Evolutionary conservation across 2,329 filamentous ascomycete species (phyloP).

Genomic region (Triangularia setosa): DNA sequence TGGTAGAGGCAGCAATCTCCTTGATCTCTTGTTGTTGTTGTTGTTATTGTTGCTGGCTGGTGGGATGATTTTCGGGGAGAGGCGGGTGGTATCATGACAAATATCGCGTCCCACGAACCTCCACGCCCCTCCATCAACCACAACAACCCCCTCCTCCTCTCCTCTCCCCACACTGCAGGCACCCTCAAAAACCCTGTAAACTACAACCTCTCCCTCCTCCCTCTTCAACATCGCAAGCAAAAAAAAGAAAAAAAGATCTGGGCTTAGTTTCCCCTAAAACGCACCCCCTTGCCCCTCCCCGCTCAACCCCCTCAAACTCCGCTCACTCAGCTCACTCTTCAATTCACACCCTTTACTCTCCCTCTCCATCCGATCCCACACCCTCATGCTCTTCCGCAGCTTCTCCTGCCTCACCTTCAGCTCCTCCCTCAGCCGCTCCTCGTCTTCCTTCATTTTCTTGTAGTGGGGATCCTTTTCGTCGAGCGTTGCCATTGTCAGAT

Average conservation of each 20-base stretch:
- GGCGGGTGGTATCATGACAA: too few relatives aligned
- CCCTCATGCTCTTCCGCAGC: constrained; percentile 48
- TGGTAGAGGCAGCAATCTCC: too few relatives aligned
- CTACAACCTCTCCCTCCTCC: too few relatives aligned
- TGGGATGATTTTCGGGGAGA: too few relatives aligned
- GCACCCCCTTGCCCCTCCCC: constrained; percentile 54
- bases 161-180: too few relatives aligned
- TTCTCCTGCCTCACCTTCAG: constrained; percentile 51
- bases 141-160: too few relatives aligned
- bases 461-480: constrained; percentile 54
- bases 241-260: background rate
- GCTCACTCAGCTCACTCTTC: constrained; percentile 53
- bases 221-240: background rate
- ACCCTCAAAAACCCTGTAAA: too few relatives aligned
- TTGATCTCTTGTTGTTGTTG: too few relatives aligned
- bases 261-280: constrained; percentile 43
- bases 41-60: too few relatives aligned
- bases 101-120: too few relatives aligned
- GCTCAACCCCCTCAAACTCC: constrained; percentile 53
- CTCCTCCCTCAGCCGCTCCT: constrained; percentile 54
- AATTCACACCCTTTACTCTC: constrained; percentile 53
- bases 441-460: constrained; percentile 53
- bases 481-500: constrained; percentile 42
- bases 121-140: too few relatives aligned
- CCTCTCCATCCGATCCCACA: constrained; percentile 53